Conservation (phyloP, 2,329 filamentous ascomycete genomes). For the Verticillium zaregamsianum region DNA sequence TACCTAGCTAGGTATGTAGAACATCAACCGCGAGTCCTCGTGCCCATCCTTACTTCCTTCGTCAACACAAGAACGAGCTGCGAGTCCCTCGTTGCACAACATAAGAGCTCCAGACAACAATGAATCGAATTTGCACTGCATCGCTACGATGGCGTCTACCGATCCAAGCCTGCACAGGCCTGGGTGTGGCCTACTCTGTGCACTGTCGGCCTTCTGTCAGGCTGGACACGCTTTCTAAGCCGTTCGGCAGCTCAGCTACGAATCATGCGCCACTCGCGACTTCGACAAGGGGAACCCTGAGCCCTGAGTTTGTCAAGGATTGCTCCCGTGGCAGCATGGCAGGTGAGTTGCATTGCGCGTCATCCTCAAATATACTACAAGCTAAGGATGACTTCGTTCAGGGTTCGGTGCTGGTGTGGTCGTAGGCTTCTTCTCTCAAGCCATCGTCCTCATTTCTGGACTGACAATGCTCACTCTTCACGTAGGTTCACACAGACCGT, state of each 20-base stretch:
- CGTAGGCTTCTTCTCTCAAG: slow-evolving; percentile 66
- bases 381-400: slow-evolving; percentile 18
- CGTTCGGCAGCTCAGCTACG: background rate
- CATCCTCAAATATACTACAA: background rate
- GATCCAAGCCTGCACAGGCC: slow-evolving; percentile 7
- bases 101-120: slow-evolving; percentile 1
- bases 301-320: slow-evolving; percentile 7
- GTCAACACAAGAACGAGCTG: no score
- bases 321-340: slow-evolving; percentile 9
- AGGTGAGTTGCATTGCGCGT: background rate
- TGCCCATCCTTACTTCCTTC: no score
- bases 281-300: background rate
- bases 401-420: slow-evolving; percentile 61
- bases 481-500: slow-evolving; percentile 36
- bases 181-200: slow-evolving; percentile 4
- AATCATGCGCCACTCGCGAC: background rate
- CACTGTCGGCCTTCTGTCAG: background rate
- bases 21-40: no score
- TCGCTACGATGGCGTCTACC: slow-evolving; percentile 1
- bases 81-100: background rate
- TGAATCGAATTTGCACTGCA: slow-evolving; percentile 2
- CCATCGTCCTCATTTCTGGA: slow-evolving; percentile 64
- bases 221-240: background rate
- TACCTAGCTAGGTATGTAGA: no score
- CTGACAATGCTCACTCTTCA: slow-evolving; percentile 60